A percentile compares a stretch with the other conserved stretches of the same genome.
phyloP scores from a whole-genome alignment of 2,329 filamentous ascomycete genomes.

The Botryotinia convoluta region DNA sequence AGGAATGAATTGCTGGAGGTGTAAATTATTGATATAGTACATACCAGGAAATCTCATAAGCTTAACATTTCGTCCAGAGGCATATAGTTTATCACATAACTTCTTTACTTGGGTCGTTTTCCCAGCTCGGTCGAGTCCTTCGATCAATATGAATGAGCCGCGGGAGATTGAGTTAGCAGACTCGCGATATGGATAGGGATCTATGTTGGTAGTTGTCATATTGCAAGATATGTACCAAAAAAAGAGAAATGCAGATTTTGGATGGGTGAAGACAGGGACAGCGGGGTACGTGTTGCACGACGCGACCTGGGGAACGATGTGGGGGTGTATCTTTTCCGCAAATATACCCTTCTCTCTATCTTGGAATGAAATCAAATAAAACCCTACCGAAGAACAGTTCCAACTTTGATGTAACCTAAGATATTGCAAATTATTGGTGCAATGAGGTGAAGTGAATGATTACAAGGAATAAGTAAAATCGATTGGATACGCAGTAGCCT shows the following conservation, averaged over 20 bases:
- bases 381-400: neutral
- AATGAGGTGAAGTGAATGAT: neutral
- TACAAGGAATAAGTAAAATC: neutral
- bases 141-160: slow-evolving; percentile 66
- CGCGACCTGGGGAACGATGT: neutral
- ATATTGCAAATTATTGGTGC: neutral
- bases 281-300: slow-evolving; percentile 9
- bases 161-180: slow-evolving; percentile 37
- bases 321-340: neutral
- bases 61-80: slow-evolving; percentile 51
- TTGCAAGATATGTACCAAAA: neutral
- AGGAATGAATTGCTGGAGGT: neutral
- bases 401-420: neutral
- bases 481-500: neutral
- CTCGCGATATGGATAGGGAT: slow-evolving; percentile 34
- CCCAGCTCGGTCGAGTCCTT: slow-evolving; percentile 69
- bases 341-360: no score
- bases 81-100: slow-evolving; percentile 52
- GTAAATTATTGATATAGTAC: slow-evolving; percentile 13
- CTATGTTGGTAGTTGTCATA: slow-evolving; percentile 24
- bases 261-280: neutral
- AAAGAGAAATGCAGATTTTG: neutral
- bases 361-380: neutral
- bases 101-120: slow-evolving; percentile 69
- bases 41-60: slow-evolving; percentile 66